Evolutionary conservation across 1,284 basidiomycete genomes (phyloP).

Genomic region (Trichosporon coremiiforme): DNA sequence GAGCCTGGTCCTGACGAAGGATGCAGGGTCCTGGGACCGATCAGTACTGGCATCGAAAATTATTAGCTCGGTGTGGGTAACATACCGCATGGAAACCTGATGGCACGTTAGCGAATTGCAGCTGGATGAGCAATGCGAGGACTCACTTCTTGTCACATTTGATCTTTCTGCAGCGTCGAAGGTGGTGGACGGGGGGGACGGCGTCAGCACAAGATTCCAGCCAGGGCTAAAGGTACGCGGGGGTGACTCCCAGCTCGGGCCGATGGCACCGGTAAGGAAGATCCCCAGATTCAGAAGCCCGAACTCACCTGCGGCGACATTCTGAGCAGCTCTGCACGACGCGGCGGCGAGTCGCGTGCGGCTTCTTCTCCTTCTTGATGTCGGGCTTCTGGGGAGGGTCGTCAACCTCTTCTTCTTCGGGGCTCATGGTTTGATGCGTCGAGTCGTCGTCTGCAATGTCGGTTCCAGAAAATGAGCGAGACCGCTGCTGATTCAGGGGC

Average conservation of each 20-base stretch:
- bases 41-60: slow-evolving; percentile 16
- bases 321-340: slow-evolving; percentile 58
- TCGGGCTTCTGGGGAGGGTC: slow-evolving; percentile 27
- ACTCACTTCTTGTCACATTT: slow-evolving; percentile 57
- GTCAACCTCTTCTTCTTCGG: slow-evolving; percentile 37
- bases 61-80: neutral
- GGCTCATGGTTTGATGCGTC: slow-evolving; percentile 25
- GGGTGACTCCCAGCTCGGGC: slow-evolving; percentile 9
- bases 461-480: slow-evolving; percentile 21
- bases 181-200: neutral
- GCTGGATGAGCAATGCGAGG: slow-evolving; percentile 26
- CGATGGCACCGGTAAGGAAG: neutral
- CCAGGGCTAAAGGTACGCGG: neutral
- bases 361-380: slow-evolving; percentile 45
- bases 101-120: slow-evolving; percentile 16
- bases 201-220: slow-evolving; percentile 21
- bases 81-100: slow-evolving; percentile 28
- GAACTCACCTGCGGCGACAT: slow-evolving; percentile 48
- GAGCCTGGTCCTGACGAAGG: slow-evolving; percentile 52
- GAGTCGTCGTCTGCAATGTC: slow-evolving; percentile 29
- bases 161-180: slow-evolving; percentile 46
- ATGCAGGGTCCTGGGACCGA: slow-evolving; percentile 52
- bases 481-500: slow-evolving; percentile 1
- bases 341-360: slow-evolving; percentile 49
- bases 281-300: neutral